Conservation (phyloP, 305 asterid genomes). For the Fraxinus dipetala region DNA sequence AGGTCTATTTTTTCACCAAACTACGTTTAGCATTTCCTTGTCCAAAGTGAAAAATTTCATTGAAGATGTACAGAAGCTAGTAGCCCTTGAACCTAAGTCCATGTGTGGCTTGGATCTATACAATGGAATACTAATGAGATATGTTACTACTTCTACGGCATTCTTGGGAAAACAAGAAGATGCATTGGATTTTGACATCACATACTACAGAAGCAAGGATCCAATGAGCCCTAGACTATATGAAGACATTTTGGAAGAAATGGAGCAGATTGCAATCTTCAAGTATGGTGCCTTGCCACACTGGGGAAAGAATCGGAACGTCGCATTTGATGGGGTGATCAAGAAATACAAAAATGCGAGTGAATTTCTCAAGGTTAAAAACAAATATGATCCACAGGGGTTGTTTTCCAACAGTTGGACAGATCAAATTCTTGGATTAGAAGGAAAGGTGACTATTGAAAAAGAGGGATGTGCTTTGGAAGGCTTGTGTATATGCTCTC, state of each 20-base stretch:
- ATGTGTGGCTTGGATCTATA: conserved; percentile 42
- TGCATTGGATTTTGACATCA: conserved; percentile 45
- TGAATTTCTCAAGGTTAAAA: conserved; percentile 28
- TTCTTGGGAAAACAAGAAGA: conserved; percentile 53
- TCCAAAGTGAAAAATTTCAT: conserved; percentile 36
- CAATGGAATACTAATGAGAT: conserved; percentile 50
- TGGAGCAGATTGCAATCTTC: conserved; percentile 53
- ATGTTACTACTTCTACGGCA: conserved; percentile 48
- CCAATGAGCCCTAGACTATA: conserved; percentile 43
- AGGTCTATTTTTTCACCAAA: conserved; percentile 48
- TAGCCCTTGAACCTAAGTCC: conserved; percentile 33
- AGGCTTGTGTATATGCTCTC: conserved; percentile 49
- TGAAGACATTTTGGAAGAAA: conserved; percentile 43
- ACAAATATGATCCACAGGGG: conserved; percentile 36
- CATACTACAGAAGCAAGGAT: conserved; percentile 47
- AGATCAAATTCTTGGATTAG: conserved; percentile 45
- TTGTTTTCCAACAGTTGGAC: conserved; percentile 55
- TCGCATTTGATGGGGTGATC: conserved; percentile 44
- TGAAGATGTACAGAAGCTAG: conserved; percentile 40
- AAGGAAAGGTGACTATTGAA: conserved; percentile 28
- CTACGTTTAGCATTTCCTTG: conserved; percentile 45
- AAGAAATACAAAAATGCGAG: conserved; percentile 27
- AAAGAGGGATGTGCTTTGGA: conserved; percentile 53
- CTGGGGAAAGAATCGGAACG: conserved; percentile 59
- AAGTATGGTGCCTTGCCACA: conserved; percentile 49